These are phyloP conservation scores for Gaertneriomyces sp. DNA, from an alignment of 192 early-diverging fungal species.

Conservation along the genomic window DNA sequence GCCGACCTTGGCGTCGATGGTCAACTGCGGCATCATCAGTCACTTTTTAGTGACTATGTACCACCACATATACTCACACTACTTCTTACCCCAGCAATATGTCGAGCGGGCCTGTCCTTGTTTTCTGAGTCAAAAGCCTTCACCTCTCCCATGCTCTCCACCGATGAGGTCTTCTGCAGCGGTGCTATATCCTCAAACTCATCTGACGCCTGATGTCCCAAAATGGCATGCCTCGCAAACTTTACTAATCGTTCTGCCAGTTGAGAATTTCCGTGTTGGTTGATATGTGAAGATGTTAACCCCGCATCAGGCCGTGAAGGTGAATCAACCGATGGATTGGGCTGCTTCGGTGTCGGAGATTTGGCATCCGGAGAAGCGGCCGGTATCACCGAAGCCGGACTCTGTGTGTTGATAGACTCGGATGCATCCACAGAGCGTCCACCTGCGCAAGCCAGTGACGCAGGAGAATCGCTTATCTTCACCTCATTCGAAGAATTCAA, in stretches of 20 bases:
- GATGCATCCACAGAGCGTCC: neutral
- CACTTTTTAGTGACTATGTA: neutral
- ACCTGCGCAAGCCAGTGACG: neutral
- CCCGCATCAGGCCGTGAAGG: no score
- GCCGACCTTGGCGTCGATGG: neutral
- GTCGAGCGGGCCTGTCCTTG: no score
- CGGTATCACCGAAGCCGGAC: neutral
- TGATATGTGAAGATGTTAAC: no score
- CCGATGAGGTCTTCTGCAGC: no score
- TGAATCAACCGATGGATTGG: no score
- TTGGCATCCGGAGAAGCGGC: neutral
- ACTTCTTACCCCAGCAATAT: neutral
- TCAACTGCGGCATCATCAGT: neutral
- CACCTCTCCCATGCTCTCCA: no score
- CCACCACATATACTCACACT: neutral
- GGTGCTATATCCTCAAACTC: no score
- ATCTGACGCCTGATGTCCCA: no score
- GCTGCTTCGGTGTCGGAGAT: neutral
- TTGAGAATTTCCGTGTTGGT: no score
- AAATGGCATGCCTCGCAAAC: no score
- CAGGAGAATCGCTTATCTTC: neutral
- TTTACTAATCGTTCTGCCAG: no score
- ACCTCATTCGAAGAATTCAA: neutral
- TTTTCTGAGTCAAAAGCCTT: no score
- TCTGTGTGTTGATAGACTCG: slow-evolving; percentile 1